A percentile compares a stretch with the other conserved stretches of the same genome.
These are phyloP conservation scores for Dendrocalamus latiflorus DNA, from an alignment of 202 grass and related monocot species.

Conservation along the genomic window DNA sequence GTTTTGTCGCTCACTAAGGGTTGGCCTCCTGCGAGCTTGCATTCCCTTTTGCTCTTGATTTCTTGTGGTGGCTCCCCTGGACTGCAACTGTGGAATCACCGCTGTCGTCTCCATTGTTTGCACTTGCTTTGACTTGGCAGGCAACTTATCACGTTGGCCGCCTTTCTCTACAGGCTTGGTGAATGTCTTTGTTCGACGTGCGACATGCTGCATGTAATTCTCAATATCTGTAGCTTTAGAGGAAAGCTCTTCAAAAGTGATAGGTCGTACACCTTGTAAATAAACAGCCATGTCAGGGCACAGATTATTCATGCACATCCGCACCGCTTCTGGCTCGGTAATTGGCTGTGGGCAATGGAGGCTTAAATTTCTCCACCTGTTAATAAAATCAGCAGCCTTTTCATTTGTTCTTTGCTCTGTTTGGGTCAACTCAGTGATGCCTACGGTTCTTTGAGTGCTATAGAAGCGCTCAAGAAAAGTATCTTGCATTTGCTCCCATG, in stretches of 20 bases:
- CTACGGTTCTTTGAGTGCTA: neutral
- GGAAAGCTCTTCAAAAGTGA: neutral
- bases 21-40: neutral
- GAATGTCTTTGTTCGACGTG: neutral
- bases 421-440: neutral
- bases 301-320: constrained; percentile 5
- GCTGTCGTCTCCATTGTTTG: neutral
- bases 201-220: neutral
- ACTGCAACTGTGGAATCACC: neutral
- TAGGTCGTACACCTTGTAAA: neutral
- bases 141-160: neutral
- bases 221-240: constrained; percentile 12
- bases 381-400: neutral
- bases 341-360: neutral
- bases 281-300: neutral
- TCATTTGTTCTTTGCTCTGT: neutral
- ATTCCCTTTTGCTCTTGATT: neutral
- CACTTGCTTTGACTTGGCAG: neutral
- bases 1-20: neutral
- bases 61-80: fast-evolving
- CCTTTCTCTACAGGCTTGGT: neutral
- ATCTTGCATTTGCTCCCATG: neutral
- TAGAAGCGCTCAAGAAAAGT: neutral
- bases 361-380: neutral
- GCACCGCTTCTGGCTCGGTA: neutral